Evolutionary conservation across 768 basidiomycete species (phyloP).

Genomic region (Lentinula sp.): DNA sequence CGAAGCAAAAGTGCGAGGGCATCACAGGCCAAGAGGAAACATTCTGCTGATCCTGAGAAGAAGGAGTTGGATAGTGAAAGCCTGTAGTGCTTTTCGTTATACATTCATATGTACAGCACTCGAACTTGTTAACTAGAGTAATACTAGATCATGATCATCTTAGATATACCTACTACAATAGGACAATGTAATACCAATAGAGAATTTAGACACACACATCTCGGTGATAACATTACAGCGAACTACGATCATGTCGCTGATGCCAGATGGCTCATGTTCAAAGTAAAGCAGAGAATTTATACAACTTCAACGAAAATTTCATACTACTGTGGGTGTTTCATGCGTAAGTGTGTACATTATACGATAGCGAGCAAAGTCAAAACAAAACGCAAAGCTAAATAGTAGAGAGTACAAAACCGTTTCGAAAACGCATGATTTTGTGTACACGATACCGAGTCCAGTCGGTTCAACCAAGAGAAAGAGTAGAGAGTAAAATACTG

Average conservation of each 20-base stretch:
- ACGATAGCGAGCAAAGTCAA: not conserved
- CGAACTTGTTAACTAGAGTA: not conserved
- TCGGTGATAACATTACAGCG: not conserved
- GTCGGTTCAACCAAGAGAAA: not conserved
- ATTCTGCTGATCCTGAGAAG: not conserved
- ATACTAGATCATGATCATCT: not conserved
- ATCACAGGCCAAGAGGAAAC: conserved; percentile 6
- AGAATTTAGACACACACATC: not conserved
- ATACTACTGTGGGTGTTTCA: too few species aligned
- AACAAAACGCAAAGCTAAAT: not conserved
- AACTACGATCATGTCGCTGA: too few species aligned
- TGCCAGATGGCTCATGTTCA: too few species aligned
- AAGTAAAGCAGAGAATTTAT: too few species aligned
- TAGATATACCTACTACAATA: not conserved
- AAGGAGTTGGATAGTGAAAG: not conserved
- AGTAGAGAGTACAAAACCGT: not conserved
- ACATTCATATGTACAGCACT: too few species aligned
- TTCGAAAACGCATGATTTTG: not conserved
- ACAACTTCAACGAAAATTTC: too few species aligned
- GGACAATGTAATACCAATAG: not conserved
- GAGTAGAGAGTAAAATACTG: not conserved
- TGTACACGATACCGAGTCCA: not conserved
- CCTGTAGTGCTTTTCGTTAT: not conserved
- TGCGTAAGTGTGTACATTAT: not conserved
- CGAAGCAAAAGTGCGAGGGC: conserved; percentile 16